Evolutionary conservation across 75 land plant genomes (phyloP), one percentile per base, ranked within the genome.

Genomic region (Gnetum montanum): DNA sequence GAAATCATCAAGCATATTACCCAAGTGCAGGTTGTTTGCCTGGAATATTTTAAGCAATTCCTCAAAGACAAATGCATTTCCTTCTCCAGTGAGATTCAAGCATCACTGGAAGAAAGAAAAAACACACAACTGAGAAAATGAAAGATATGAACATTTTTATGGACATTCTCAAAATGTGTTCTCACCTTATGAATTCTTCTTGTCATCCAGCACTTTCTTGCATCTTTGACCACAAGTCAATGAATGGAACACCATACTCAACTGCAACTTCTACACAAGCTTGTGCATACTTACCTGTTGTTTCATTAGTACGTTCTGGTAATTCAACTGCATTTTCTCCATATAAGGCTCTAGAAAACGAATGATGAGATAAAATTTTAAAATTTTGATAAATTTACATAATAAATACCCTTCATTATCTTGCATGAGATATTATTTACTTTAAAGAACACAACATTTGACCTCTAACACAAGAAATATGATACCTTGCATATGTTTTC

Each of bases 281-380:
- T 54, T 62, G 58, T 19, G 97, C 88, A 78, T 86, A 86, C 25
- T 54, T 28, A 49, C 85, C 88, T 16, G 97, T 40, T 49, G 64
- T 45, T 64, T 86, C 97, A 69, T 91, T 83, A 34, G 93, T 91
- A 37, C 97, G 81, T 52, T 80, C 88, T 43, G 88, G 84, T 8
- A 67, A 37, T 20, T 86, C 51, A 44, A 61, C 69, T 19, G 84
- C 82, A 19, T 83, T 80, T 4, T 75, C 82, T 27, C 91, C 88
- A 71, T 86, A 86, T 2, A 54, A 2, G 12, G 79, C 77, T 73
- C 95, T 85, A 70, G 27, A 40, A 48, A 34, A 22, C 31, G 34
- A 38, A 40, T 23, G 5, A 7, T 23, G 3, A 23, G 18, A 38
- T 24, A 48, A n/a, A n/a, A n/a, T n/a, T n/a, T n/a, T n/a, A n/a